These are phyloP conservation scores for Talaromyces rugulosus DNA, from an alignment of 2,329 filamentous ascomycete species.

Conservation along the genomic window DNA sequence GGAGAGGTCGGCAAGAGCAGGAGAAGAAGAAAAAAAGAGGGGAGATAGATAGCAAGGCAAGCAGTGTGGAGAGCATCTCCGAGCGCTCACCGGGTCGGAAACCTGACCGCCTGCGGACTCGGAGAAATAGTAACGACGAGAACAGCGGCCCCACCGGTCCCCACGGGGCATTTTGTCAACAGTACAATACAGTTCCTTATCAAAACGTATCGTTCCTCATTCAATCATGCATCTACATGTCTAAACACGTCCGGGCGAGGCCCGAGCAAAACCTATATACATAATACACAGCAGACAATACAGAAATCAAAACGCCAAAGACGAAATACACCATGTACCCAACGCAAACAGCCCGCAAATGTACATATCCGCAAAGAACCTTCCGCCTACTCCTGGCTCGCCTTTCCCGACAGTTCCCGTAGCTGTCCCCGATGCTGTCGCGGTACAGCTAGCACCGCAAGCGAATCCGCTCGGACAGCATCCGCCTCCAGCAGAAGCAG, in stretches of 20 bases:
- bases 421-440: slow-evolving; percentile 34
- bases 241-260: neutral
- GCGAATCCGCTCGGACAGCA: slow-evolving; percentile 78
- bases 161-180: neutral
- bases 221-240: neutral
- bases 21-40: neutral
- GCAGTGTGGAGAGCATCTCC: neutral
- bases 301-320: slow-evolving; percentile 1
- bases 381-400: slow-evolving; percentile 17
- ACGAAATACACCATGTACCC: neutral
- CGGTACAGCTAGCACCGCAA: slow-evolving; percentile 52
- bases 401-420: slow-evolving; percentile 50
- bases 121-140: neutral
- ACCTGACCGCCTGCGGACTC: neutral
- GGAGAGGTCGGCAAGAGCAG: neutral
- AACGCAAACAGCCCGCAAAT: slow-evolving; percentile 3
- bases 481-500: slow-evolving; percentile 62
- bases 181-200: neutral
- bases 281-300: neutral
- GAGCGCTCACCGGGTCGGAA: slow-evolving; percentile 1
- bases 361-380: slow-evolving; percentile 11
- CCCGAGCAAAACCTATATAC: neutral
- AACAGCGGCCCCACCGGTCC: neutral
- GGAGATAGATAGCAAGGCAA: neutral
- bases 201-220: neutral